These are phyloP conservation scores for Mycena galericulata DNA, from an alignment of 768 basidiomycete species.

Conservation along the genomic window DNA sequence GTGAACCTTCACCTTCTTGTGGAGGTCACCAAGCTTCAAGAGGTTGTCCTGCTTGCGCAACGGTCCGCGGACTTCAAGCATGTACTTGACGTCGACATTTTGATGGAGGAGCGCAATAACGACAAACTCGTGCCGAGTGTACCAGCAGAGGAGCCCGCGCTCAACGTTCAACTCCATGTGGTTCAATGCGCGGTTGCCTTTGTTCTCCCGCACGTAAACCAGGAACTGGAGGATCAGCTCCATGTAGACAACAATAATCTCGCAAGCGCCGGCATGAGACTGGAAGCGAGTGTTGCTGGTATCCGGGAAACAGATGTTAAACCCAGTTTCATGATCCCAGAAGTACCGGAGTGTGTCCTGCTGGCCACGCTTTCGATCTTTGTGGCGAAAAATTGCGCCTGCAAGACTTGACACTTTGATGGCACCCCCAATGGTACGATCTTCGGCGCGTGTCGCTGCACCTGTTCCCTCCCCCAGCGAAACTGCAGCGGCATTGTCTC, in stretches of 20 bases:
- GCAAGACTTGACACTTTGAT: not conserved
- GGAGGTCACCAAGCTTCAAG: too few relatives aligned
- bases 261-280: conserved; percentile 34
- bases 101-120: too few relatives aligned
- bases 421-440: too few relatives aligned
- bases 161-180: conserved; percentile 41
- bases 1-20: too few relatives aligned
- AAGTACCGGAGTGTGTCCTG: not conserved
- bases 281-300: conserved; percentile 45
- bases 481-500: conserved; percentile 34
- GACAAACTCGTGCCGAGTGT: too few relatives aligned
- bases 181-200: conserved; percentile 32
- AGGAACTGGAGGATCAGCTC: conserved; percentile 34
- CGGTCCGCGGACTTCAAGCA: too few relatives aligned
- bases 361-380: not conserved
- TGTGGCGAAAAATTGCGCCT: not conserved
- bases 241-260: conserved; percentile 29
- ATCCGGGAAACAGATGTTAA: conserved; percentile 38
- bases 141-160: conserved; percentile 17
- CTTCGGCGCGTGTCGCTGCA: too few relatives aligned
- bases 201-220: conserved; percentile 33
- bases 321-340: too few relatives aligned
- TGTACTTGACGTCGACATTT: too few relatives aligned
- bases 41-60: too few relatives aligned
- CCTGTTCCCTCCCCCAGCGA: not conserved